Percentiles rank a stretch among this genome's conserved stretches.
phyloP scores from a whole-genome alignment of 306 rosid genomes.

The Dryas octopetala region DNA sequence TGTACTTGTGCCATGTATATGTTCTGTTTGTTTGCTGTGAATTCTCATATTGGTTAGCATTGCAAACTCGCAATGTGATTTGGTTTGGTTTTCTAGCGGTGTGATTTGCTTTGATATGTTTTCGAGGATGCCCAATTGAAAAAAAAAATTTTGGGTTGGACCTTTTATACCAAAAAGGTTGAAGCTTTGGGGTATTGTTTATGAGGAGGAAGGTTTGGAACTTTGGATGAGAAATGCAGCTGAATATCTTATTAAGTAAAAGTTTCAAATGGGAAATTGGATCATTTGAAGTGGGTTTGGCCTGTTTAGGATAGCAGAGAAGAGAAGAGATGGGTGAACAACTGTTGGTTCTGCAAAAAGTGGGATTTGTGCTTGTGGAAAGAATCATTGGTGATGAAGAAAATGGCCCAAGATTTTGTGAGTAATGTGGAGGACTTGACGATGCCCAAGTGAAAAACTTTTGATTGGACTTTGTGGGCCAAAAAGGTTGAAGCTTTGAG shows the following conservation, averaged over 20 bases:
- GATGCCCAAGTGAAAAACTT: too few relatives aligned
- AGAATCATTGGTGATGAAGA: too few relatives aligned
- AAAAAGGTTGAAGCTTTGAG: not conserved
- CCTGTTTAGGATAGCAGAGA: too few relatives aligned
- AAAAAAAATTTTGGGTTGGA: not conserved
- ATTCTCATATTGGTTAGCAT: not conserved
- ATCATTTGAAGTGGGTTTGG: not conserved
- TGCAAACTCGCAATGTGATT: not conserved
- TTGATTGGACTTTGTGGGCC: too few relatives aligned
- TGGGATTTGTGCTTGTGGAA: too few relatives aligned
- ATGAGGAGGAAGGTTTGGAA: not conserved
- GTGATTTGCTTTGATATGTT: not conserved
- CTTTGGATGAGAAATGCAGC: not conserved
- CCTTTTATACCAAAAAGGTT: not conserved
- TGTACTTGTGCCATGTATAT: not conserved
- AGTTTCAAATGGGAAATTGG: not conserved
- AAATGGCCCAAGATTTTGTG: too few relatives aligned
- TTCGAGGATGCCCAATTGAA: not conserved
- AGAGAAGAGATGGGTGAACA: too few relatives aligned
- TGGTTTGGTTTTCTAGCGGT: not conserved
- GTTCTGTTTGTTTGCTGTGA: not conserved
- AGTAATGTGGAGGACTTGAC: too few relatives aligned
- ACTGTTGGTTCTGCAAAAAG: too few relatives aligned
- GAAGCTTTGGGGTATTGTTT: not conserved
- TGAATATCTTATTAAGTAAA: not conserved